Base-by-base conservation (phyloP, 2,329 filamentous ascomycete species). In the Coniella lustricola region DNA sequence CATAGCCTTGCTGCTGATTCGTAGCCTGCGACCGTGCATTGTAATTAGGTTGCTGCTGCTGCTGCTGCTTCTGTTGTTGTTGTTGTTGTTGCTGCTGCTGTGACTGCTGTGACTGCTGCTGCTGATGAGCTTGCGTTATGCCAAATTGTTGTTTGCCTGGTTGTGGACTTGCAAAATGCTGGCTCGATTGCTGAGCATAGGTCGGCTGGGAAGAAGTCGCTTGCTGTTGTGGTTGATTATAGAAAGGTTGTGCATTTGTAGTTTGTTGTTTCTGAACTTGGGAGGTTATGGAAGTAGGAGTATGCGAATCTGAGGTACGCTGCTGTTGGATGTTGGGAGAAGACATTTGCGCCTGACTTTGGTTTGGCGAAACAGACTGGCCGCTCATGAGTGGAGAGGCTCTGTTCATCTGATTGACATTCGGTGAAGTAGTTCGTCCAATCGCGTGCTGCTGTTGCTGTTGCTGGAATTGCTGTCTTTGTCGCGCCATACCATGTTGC, bases 381-480 rank as follows among this genome's bases (percentile, higher is more conserved):
- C 47, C 51, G 37, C 51, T 48, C 31, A 51, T 12, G 22, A 47
- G 51, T 17, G 51, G 51, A 33, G 52, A 54, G 22, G 52, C 31
- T 14, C 49, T 49, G 20, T 29, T 40, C 38, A 52, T 46, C 16
- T 54, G 49, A 17, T 29, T 49, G 25, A 54, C n/a, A 38, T 32
- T 52, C 4, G 52, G 52, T 9, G 52, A 54, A 12, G 49, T 49
- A 7, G 49, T 54, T 17, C 46, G 42, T 35, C 38, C 51, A 18
- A 47, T 29, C 37, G 52, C 20, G 13, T 29, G 51, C 22, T 59
- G 57, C 37, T 53, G 57, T 31, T 53, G 53, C 18, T 55, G 51
- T 37, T 53, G 53, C 34, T 54, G 49, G 17, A 49, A 53, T 16
- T 58, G 55, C 16, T 56, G 55, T 20, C 52, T 55, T 16, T 50